Evolutionary conservation across 2,329 filamentous ascomycete species (phyloP), one percentile per base, ranked within the genome.

Genomic region (Daldinia eschscholtzii): DNA sequence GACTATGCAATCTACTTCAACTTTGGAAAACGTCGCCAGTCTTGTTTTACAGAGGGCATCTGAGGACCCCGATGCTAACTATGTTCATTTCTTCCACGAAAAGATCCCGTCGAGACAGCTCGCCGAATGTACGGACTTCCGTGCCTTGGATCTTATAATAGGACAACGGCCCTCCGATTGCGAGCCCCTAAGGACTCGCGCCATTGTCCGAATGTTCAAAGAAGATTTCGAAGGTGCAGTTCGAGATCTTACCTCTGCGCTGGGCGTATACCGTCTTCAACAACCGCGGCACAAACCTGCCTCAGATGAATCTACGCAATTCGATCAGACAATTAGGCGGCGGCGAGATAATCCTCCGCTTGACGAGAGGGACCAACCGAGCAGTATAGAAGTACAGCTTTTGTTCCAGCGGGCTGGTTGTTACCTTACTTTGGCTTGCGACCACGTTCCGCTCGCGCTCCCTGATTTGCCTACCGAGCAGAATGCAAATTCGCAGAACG

Each of bases 71-170:
- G 92, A 96, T 75, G 93, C 92, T 30, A 92, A 91, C 79, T 96
- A 96, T 77, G 93, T 96, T n/a, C 92, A 96, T 77, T 96, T 95
- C 81, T 97, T 97, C 79, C 92, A 95, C 80, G 92, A 97, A 80
- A 96, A 95, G 86, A 94, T 96, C 28, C 91, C 92, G 1, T 92
- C 89, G 44, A 83, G 91, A 46, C 89, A 91, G 77, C 83, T 96
- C 77, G 91, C 89, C 39, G 88, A 93, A 74, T 90, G 87, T 73
- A 94, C 92, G 7, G 90, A 88, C 69, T 80, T 94, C 64, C 82
- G 87, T 59, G 85, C 89, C 3, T 79, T 97, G 71, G 84, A 90
- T 76, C 87, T 92, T 41, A 88, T 95, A 63, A 90, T 94, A 66
- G 81, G 83, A 12, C 86, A 88, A 44, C 81, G 87, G 20, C 89